A percentile compares a stretch with the other conserved stretches of the same genome.
phyloP scores from a whole-genome alignment of 73 alveolate species.

The Breviolum minutum region DNA sequence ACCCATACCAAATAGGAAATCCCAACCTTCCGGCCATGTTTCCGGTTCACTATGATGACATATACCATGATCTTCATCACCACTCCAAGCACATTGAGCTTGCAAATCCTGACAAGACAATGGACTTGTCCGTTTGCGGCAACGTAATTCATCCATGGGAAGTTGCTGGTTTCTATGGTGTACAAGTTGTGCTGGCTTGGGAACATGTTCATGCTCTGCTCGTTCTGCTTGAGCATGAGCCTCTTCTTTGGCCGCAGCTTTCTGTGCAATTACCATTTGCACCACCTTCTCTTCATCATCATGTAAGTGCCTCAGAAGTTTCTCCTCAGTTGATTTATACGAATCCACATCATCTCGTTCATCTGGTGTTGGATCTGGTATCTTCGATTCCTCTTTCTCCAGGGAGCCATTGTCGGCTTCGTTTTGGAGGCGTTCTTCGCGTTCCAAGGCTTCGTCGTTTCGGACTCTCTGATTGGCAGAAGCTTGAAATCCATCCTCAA shows the following conservation, averaged over 20 bases:
- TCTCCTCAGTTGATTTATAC: not conserved
- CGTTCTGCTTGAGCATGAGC: not conserved
- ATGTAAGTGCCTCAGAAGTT: not conserved
- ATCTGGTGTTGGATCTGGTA: slow-evolving; percentile 16
- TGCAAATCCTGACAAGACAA: slow-evolving; percentile 34
- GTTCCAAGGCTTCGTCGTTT: not conserved
- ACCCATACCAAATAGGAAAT: slow-evolving; percentile 24
- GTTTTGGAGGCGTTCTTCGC: not conserved
- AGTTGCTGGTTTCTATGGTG: not conserved
- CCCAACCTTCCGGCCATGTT: slow-evolving; percentile 17
- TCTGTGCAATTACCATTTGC: slow-evolving; percentile 16
- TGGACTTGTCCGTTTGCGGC: slow-evolving; percentile 10
- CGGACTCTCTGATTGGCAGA: not conserved
- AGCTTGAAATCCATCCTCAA: slow-evolving; percentile 43
- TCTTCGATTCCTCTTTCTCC: not conserved
- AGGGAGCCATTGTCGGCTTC: too few relatives aligned
- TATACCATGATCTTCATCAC: slow-evolving; percentile 2
- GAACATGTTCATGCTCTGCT: not conserved
- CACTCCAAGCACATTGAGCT: slow-evolving; percentile 23
- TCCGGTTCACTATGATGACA: slow-evolving; percentile 17
- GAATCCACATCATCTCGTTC: not conserved
- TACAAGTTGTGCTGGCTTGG: not conserved
- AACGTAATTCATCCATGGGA: not conserved
- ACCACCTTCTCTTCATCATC: slow-evolving; percentile 38
- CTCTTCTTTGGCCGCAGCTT: not conserved